Evolutionary conservation across 2,329 filamentous ascomycete genomes (phyloP).

Genomic region (Hymenoscyphus repandus): DNA sequence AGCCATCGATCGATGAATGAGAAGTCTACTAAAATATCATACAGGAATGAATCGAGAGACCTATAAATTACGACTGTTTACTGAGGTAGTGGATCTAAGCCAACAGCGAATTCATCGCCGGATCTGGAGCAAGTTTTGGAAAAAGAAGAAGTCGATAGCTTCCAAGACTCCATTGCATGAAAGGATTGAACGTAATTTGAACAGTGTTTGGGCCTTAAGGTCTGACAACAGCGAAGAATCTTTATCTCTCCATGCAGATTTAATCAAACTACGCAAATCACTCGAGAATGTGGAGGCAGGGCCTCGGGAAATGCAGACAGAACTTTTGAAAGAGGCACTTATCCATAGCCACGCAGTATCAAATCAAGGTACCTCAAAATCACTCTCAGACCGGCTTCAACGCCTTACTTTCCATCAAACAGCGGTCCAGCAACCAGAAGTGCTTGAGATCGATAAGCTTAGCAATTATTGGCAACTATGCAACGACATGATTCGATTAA

Average conservation of each 20-base stretch:
- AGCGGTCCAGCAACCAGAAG: neutral
- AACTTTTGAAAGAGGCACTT: conserved; percentile 3
- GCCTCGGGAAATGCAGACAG: neutral
- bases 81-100: conserved; percentile 3
- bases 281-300: neutral
- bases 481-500: conserved; percentile 9
- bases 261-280: neutral
- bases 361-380: neutral
- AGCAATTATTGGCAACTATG: conserved; percentile 10
- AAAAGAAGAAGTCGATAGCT: too few species aligned
- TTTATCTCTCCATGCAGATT: neutral
- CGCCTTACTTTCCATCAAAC: neutral
- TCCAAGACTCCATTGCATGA: too few species aligned
- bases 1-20: too few species aligned
- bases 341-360: conserved; percentile 2
- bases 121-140: too few species aligned
- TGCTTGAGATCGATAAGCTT: conserved; percentile 15
- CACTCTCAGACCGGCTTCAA: conserved; percentile 1
- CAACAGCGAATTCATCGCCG: conserved; percentile 5
- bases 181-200: too few species aligned
- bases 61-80: neutral
- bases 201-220: too few species aligned
- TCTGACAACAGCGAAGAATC: too few species aligned
- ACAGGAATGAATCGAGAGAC: neutral
- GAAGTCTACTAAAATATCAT: too few species aligned